Base-by-base conservation (phyloP, 164 flowering plant species). In the Tetrastigma voinierianum region DNA sequence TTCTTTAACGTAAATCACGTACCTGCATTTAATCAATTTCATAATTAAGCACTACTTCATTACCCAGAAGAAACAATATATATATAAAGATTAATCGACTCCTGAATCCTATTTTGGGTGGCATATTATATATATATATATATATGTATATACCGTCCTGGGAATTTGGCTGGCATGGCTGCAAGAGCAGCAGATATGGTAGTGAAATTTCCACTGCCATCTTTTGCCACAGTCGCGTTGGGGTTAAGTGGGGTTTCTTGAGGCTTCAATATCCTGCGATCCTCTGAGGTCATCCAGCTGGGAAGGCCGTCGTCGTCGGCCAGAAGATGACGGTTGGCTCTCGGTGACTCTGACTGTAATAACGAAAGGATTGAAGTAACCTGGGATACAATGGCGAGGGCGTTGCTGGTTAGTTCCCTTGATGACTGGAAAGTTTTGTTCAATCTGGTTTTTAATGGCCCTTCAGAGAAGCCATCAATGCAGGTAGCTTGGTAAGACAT, bases 401-500 rank as follows among this genome's bases (percentile, higher is more conserved):
- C 81, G 64, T 90, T 90, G 79, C 96, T 89, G 7, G 89, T 85
- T 25, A 85, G 69, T 47, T 83, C 76, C 58, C 76, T 80, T 17
- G 86, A 57, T 1, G 64, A 24, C n/a, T 74, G 62, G 67, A 86
- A 48, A 1, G 72, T 58, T 19, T 76, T 77, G 66, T 78, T 44
- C 69, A 89, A 66, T n/a, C 65, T 57, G 0, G 74, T 4, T 81
- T 83, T 89, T 58, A 70, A 15, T 15, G 74, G 68, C 9, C 84
- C 90, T 1, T 87, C 84, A 0, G 89, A 82, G 57, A 90, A 77
- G 0, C 90, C 94, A 49, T 90, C 97, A 10, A 88, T 64, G 62
- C 98, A 93, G 0, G 92, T 83, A 49, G 84, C 78, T 24, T 87
- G 91, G 73, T 90, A 93, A 0, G 97, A 82, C 72, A 91, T 72